Percentiles rank a stretch among this genome's conserved stretches.
phyloP scores from a whole-genome alignment of 2,329 filamentous ascomycete species.

The Phialophora expanda region DNA sequence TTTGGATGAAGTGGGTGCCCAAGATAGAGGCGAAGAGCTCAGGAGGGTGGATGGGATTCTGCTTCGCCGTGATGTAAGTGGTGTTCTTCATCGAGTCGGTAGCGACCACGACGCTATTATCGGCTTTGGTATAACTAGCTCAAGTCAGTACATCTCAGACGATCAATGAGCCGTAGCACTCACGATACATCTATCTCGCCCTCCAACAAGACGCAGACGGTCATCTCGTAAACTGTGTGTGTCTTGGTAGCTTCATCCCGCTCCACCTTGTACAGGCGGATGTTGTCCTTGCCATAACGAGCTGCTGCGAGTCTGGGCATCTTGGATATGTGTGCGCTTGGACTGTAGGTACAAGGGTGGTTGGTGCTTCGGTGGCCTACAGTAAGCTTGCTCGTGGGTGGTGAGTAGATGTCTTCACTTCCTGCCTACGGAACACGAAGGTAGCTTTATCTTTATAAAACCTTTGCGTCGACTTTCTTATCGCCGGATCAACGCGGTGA shows the following conservation, averaged over 20 bases:
- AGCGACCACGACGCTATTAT: conserved; percentile 94
- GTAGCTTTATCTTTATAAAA: conserved; percentile 20
- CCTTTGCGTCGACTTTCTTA: conserved; percentile 22
- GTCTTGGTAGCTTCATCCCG: conserved; percentile 74
- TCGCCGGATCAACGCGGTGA: conserved; percentile 22
- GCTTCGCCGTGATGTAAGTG: conserved; percentile 91
- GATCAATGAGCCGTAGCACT: conserved; percentile 42
- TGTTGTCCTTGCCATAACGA: conserved; percentile 79
- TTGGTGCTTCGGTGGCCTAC: not conserved
- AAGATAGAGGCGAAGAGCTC: conserved; percentile 88
- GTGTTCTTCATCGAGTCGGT: conserved; percentile 99
- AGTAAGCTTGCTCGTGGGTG: conserved; percentile 2
- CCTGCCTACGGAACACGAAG: not conserved
- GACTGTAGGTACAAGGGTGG: not conserved
- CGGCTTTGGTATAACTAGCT: conserved; percentile 81
- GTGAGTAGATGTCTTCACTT: conserved; percentile 2
- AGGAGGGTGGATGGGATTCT: conserved; percentile 87
- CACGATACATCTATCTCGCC: conserved; percentile 86
- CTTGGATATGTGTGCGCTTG: conserved; percentile 8
- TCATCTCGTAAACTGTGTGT: conserved; percentile 93
- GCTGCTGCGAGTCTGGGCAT: conserved; percentile 51
- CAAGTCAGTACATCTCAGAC: conserved; percentile 11
- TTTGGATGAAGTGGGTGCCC: conserved; percentile 85
- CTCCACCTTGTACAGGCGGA: conserved; percentile 95
- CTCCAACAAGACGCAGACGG: conserved; percentile 88